Base-by-base conservation (phyloP, 1,284 basidiomycete species). In the Singerocomus rubriflavus region DNA sequence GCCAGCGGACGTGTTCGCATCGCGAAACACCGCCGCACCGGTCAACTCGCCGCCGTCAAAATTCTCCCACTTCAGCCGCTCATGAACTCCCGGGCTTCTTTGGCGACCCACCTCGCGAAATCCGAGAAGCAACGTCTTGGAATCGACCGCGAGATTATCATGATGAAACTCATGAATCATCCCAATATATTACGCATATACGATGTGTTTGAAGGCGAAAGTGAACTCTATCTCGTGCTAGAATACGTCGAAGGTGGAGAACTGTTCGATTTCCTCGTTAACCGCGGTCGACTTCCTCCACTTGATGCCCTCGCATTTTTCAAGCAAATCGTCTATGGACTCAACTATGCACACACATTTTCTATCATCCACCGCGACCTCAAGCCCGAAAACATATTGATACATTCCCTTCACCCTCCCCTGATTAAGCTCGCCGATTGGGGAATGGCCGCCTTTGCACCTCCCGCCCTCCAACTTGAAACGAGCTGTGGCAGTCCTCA, bases 91-190 rank as follows among this genome's bases (percentile, higher is more conserved):
- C 81, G 91, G 30, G 79, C 83, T 54, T 89, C 88, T 51, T 73
- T 90, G 62, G 78, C 80, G 27, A 84, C 85, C 34, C 84, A 90
- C 63, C 73, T 82, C 53, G 82, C 80, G 12, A 91, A 92, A 68
- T 79, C 82, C 2, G 93, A 97, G 63, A 96, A 95, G 73, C 85
- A 93, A 60, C 81, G 93, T 50, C 82, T 95, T 39, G 92, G 93
- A 7, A 91, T 99, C 59, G 95, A 99, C 70, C 78, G 93, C 55
- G 97, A 99, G 71, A 98, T 99, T 57, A 93, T 93, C 60, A 98
- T 99, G 83, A 98, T 99, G 96, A 98, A 98, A 72, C 87, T 93
- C 63, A 98, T 99, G 82, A 92, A 96, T 64, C 96, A 99, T 66
- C 96, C 95, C 4, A 98, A 98, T 71, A 91, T 99, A 56, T 81